Conservation (phyloP, 169 alveolate genomes). For the Plasmodium coatneyi region DNA sequence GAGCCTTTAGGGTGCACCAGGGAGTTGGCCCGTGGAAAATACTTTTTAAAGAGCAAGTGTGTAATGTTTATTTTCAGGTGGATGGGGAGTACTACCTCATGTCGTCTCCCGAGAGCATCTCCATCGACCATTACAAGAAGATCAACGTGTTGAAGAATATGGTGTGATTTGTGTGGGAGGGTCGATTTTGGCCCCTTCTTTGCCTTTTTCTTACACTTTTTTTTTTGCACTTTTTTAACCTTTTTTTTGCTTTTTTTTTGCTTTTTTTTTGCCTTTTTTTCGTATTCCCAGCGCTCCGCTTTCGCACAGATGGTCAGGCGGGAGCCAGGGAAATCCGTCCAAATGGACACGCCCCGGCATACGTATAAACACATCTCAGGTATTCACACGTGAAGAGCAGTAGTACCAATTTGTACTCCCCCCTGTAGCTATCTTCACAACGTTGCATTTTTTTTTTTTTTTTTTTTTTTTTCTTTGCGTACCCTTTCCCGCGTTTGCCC, state of each 20-base stretch:
- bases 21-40: constrained; percentile 90
- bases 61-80: constrained; percentile 83
- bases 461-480: neutral
- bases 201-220: neutral
- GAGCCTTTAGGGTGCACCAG: constrained; percentile 83
- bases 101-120: constrained; percentile 31
- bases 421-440: neutral
- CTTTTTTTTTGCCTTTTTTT: neutral
- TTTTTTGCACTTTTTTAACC: too few relatives aligned
- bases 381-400: neutral
- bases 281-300: neutral
- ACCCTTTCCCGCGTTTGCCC: neutral
- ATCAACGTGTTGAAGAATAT: constrained; percentile 58
- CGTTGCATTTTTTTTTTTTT: neutral
- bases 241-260: too few relatives aligned
- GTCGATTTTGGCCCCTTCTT: neutral
- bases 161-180: neutral
- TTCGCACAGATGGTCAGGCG: neutral
- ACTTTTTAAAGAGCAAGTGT: constrained; percentile 76
- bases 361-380: neutral
- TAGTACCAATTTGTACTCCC: neutral
- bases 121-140: constrained; percentile 51
- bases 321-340: neutral
- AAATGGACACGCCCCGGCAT: neutral
- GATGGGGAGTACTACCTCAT: constrained; percentile 84